Evolutionary conservation across 192 early-diverging fungal species (phyloP), one percentile per base, ranked within the genome.

Genomic region (Backusella australiensis): DNA sequence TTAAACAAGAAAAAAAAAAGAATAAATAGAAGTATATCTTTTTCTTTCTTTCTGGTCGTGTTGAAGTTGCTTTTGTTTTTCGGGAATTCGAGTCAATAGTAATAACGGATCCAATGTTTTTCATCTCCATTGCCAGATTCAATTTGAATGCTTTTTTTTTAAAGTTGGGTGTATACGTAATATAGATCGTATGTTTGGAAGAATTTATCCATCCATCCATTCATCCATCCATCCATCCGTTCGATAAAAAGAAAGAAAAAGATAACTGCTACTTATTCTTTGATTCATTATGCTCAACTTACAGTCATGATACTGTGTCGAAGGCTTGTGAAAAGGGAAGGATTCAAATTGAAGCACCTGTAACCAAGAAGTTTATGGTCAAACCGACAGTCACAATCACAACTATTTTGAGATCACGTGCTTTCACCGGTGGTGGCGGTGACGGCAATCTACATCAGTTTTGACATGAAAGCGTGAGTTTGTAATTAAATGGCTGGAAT

Each of bases 211-310:
- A 29, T 11, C 21, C 59, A 42, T 41, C 36, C 21, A 29, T 75
- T 46, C 44, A 76, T 76, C 35, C 75, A 76, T 76, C 49, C 75
- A 76, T 76, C 67, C 29, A 75, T 46, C 34, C 74, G 34, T 19
- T 66, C 38, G 38, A 75, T 67, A n/a, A n/a, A 38, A 36, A 36
- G 34, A 69, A 36, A 36, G 34, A 69, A 36, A 69, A 36, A 44
- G 6, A 8, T 71, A 35, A 46, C 69, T 59, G 38, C 75, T 49
- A 36, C 35, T 69, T 69, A 36, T 38, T 69, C 35, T 69, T 15
- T 69, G n/a, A 15, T 34, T 69, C 35, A 23, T 8, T 69, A 23
- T 23, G 35, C 12, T 42, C 38, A 71, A 71, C 69, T 71, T 71
- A 71, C 69, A 71, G 69, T 71, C 69, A 71, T 71, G 23, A 15